Evolutionary conservation across 192 early-diverging fungal genomes (phyloP).

Genomic region (Entomortierella lignicola): DNA sequence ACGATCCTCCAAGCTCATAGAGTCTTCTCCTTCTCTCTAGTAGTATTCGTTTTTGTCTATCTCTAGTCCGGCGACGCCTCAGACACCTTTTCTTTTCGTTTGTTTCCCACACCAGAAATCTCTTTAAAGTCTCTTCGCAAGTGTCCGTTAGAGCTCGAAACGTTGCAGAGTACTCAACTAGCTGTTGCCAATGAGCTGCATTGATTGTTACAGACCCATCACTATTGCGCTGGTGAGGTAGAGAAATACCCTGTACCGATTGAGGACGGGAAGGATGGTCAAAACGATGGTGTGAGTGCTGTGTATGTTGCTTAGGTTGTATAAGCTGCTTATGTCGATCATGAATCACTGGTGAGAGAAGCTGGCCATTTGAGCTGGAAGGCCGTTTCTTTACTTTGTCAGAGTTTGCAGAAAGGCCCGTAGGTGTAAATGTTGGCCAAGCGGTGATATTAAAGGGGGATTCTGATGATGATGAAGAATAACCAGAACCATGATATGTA

Average conservation of each 20-base stretch:
- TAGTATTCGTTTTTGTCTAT: background rate
- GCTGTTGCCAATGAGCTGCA: slow-evolving; percentile 5
- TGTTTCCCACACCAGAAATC: slow-evolving; percentile 2
- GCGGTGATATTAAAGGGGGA: slow-evolving; percentile 7
- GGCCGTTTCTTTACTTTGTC: background rate
- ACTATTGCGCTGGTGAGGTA: background rate
- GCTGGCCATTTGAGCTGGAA: background rate
- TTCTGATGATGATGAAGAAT: background rate
- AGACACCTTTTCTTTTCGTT: slow-evolving; percentile 1
- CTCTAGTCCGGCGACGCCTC: background rate
- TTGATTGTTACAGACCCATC: slow-evolving; percentile 12
- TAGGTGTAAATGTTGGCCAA: background rate
- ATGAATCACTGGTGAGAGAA: background rate
- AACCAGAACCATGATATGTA: slow-evolving; percentile 6
- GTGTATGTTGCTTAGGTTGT: background rate
- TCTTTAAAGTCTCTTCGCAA: slow-evolving; percentile 9
- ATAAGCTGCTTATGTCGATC: background rate
- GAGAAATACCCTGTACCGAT: no score
- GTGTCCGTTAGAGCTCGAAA: slow-evolving; percentile 4
- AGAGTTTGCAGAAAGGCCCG: background rate
- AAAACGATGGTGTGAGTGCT: background rate
- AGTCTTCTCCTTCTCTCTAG: background rate
- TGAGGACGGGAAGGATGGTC: no score
- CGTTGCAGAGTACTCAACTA: slow-evolving; percentile 6
- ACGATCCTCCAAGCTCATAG: background rate